phyloP scores from a whole-genome alignment of 768 basidiomycete genomes.

The Hebeloma cylindrosporum region DNA sequence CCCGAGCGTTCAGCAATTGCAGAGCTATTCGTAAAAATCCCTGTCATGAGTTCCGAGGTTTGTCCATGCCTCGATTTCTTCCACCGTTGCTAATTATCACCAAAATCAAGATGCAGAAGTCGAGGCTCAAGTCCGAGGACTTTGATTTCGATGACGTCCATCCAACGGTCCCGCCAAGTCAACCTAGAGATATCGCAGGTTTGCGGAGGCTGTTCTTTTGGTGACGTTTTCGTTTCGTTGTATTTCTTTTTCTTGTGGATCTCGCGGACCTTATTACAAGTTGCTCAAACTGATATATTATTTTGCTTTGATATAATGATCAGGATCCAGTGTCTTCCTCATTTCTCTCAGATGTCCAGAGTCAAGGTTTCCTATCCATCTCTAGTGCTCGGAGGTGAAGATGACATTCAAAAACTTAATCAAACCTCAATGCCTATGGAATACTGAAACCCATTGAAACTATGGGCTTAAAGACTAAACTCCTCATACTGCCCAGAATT shows the following conservation, averaged over 20 bases:
- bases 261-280: constrained; percentile 8
- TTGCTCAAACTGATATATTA: no score
- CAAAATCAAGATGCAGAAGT: constrained; percentile 53
- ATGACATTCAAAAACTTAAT: no score
- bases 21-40: constrained; percentile 53
- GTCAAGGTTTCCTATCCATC: no score
- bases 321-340: no score
- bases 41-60: constrained; percentile 73
- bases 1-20: constrained; percentile 53
- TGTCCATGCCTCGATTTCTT: not conserved
- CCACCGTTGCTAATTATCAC: constrained; percentile 1
- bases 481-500: no score
- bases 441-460: no score
- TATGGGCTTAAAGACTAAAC: no score
- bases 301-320: not conserved
- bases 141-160: constrained; percentile 43
- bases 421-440: no score
- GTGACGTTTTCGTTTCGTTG: constrained; percentile 24
- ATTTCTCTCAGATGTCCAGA: no score
- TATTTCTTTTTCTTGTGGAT: constrained; percentile 6
- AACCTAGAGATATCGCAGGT: constrained; percentile 42
- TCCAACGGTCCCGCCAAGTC: constrained; percentile 24
- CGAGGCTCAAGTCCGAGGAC: constrained; percentile 56
- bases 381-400: no score
- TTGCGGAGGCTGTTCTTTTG: constrained; percentile 54